Conservation (phyloP, 805 yeast genomes). For the Ogataea sp. region DNA sequence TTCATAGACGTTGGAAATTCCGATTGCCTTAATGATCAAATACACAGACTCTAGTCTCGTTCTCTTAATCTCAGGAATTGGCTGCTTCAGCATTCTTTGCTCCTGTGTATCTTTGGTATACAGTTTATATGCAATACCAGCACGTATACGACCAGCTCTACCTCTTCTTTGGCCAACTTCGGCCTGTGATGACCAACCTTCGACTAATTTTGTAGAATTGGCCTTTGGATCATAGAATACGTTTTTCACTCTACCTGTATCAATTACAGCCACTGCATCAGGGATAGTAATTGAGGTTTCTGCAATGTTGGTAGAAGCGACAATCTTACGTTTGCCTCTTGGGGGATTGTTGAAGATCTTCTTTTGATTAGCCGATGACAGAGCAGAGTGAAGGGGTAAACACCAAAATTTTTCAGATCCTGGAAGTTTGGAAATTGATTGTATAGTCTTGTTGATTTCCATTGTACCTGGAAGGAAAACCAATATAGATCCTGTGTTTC, state of each 20-base stretch:
- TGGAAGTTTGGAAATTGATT: slow-evolving; percentile 18
- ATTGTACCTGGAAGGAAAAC: slow-evolving; percentile 86
- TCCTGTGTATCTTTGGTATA: slow-evolving; percentile 58
- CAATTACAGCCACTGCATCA: slow-evolving; percentile 88
- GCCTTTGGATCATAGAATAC: slow-evolving; percentile 60
- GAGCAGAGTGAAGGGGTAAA: slow-evolving; percentile 83
- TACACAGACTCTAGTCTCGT: slow-evolving; percentile 79
- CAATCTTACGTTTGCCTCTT: slow-evolving; percentile 57
- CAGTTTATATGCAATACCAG: slow-evolving; percentile 75
- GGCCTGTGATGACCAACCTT: slow-evolving; percentile 84
- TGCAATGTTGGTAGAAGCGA: slow-evolving; percentile 89
- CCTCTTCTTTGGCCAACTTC: slow-evolving; percentile 90
- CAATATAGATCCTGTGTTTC: slow-evolving; percentile 63
- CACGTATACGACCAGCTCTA: slow-evolving; percentile 93
- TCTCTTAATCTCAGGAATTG: slow-evolving; percentile 84
- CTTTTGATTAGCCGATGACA: slow-evolving; percentile 75
- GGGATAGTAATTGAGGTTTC: slow-evolving; percentile 96
- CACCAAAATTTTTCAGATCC: slow-evolving; percentile 25
- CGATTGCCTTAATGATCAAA: slow-evolving; percentile 83
- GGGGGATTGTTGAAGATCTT: slow-evolving; percentile 58
- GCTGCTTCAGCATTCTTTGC: slow-evolving; percentile 54
- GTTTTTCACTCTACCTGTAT: slow-evolving; percentile 78
- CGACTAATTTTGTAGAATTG: slow-evolving; percentile 65
- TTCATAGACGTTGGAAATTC: slow-evolving; percentile 57
- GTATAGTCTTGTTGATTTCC: slow-evolving; percentile 67